phyloP scores from a whole-genome alignment of 495 filamentous ascomycete genomes.

The Xylaria grammica region DNA sequence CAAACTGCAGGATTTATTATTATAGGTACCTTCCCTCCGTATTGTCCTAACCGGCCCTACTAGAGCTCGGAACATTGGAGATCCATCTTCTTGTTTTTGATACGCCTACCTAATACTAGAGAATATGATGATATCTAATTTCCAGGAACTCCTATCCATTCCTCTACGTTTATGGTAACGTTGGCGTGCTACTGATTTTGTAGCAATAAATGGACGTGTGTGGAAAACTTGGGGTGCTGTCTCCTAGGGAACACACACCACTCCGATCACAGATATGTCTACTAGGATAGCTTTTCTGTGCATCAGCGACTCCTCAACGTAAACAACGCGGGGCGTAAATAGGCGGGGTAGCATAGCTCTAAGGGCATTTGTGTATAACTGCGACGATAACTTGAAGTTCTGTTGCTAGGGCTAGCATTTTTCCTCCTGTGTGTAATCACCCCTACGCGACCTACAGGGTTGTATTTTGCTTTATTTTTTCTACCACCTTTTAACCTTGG shows the following conservation, averaged over 20 bases:
- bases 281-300: neutral
- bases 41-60: no score
- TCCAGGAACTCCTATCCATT: neutral
- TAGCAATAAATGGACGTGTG: no score
- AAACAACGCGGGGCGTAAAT: neutral
- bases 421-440: neutral
- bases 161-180: neutral
- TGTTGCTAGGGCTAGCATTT: constrained; percentile 10
- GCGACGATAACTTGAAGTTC: neutral
- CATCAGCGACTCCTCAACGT: no score
- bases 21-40: no score
- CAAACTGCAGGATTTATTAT: no score
- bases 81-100: no score
- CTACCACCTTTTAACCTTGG: neutral
- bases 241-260: neutral
- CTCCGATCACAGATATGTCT: neutral
- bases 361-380: neutral
- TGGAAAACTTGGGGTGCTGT: no score
- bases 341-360: neutral
- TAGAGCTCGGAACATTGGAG: no score
- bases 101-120: no score
- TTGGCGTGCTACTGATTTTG: no score
- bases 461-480: neutral
- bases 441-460: neutral
- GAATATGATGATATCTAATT: no score